These are phyloP conservation scores for Pythium brassicae DNA, from an alignment of 352 stramenopile genomes.

Conservation along the genomic window DNA sequence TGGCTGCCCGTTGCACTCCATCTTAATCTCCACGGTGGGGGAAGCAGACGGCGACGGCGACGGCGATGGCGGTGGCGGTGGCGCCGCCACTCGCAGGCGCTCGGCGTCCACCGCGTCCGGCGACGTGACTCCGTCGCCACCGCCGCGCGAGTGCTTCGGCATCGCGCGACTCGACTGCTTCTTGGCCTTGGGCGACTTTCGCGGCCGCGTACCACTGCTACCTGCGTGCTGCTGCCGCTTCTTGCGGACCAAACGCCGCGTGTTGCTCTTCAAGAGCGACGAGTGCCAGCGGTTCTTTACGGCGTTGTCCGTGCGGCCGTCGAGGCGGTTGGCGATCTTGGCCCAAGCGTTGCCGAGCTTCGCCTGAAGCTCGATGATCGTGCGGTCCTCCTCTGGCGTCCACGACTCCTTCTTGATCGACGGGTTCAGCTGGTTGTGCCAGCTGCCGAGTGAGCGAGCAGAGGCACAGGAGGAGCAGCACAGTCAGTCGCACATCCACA, in stretches of 20 bases:
- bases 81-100: neutral
- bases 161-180: neutral
- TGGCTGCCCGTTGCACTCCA: neutral
- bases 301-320: conserved; percentile 93
- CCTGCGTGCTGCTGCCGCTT: too few species aligned
- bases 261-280: conserved; percentile 17
- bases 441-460: conserved; percentile 24
- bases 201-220: too few species aligned
- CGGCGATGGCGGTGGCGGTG: too few species aligned
- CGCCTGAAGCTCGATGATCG: conserved; percentile 78
- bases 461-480: too few species aligned
- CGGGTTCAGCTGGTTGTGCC: conserved; percentile 84
- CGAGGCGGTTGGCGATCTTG: conserved; percentile 94
- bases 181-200: neutral
- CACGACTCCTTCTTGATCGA: conserved; percentile 74
- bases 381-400: conserved; percentile 81
- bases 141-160: too few species aligned
- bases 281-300: conserved; percentile 98
- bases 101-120: neutral
- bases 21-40: conserved; percentile 1
- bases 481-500: neutral
- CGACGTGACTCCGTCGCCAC: conserved; percentile 1
- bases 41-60: too few species aligned
- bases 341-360: conserved; percentile 95
- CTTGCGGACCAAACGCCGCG: too few species aligned